Evolutionary conservation across 2,329 filamentous ascomycete species (phyloP).

Genomic region (Immersiporthe knoxdaviesiana): DNA sequence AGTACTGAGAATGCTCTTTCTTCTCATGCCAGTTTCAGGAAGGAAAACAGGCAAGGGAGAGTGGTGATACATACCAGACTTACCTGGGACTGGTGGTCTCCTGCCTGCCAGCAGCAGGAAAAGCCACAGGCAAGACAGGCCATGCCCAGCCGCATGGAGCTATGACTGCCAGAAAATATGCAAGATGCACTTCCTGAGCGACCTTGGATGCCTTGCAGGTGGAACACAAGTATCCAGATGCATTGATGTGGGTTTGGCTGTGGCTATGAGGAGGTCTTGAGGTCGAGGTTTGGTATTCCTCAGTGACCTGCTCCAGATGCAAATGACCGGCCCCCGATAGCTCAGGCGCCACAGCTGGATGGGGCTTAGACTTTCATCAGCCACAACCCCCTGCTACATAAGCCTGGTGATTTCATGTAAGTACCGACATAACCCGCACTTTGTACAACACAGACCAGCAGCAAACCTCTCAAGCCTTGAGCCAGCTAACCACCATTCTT

Average conservation of each 20-base stretch:
- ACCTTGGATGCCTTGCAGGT: conserved; percentile 26
- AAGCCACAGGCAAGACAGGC: conserved; percentile 19
- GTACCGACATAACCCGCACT: no score
- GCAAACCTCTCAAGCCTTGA: neutral
- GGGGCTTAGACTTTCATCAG: neutral
- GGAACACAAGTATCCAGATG: conserved; percentile 14
- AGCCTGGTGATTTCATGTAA: no score
- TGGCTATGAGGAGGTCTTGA: conserved; percentile 20
- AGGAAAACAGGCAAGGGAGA: neutral
- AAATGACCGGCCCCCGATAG: neutral
- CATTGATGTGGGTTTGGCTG: conserved; percentile 24
- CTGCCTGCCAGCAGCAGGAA: conserved; percentile 17
- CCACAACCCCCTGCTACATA: neutral
- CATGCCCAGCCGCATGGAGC: conserved; percentile 16
- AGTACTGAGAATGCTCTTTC: conserved; percentile 3
- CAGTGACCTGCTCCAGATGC: conserved; percentile 13
- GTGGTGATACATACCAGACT: conserved; percentile 21
- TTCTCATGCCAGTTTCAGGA: neutral
- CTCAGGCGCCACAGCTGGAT: neutral
- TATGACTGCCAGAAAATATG: conserved; percentile 19
- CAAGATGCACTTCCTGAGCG: conserved; percentile 7
- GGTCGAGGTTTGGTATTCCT: conserved; percentile 22
- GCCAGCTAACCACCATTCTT: neutral
- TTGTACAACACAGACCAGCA: neutral
- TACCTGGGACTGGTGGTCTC: conserved; percentile 14